These are phyloP conservation scores for Boechera stricta DNA, from an alignment of 345 rosid species.

Conservation along the genomic window DNA sequence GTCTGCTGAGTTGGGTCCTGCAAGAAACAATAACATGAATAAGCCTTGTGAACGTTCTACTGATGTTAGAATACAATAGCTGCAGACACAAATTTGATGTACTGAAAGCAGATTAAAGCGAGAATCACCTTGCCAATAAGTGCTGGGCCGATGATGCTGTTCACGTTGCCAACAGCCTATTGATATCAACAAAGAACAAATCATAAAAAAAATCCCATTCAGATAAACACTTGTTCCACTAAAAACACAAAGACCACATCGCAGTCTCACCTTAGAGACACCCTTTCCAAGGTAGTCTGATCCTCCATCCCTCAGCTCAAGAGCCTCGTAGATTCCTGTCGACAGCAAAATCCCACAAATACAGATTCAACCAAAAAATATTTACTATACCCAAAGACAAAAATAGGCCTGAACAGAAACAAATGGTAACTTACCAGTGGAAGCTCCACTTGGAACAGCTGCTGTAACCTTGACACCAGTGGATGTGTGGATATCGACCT, in stretches of 20 bases:
- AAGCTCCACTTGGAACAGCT: slow-evolving; percentile 98
- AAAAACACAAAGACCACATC: not conserved
- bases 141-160: slow-evolving; percentile 82
- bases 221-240: not conserved
- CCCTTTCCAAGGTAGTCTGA: slow-evolving; percentile 97
- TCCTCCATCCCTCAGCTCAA: slow-evolving; percentile 96
- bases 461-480: slow-evolving; percentile 69
- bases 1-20: slow-evolving; percentile 92
- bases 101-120: not conserved
- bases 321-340: slow-evolving; percentile 90
- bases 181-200: not conserved
- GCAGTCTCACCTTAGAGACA: slow-evolving; percentile 67
- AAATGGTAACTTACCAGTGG: slow-evolving; percentile 66
- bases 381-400: not conserved
- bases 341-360: not conserved
- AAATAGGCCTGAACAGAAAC: not conserved
- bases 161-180: slow-evolving; percentile 87
- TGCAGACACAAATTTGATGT: not conserved
- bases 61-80: not conserved
- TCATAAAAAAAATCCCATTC: not conserved
- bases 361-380: slow-evolving; percentile 9
- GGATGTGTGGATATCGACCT: slow-evolving; percentile 74
- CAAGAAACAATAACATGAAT: not conserved
- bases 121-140: slow-evolving; percentile 78
- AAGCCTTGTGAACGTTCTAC: not conserved